Base-by-base conservation (phyloP, 164 flowering plant genomes). In the Warburgia ugandensis region DNA sequence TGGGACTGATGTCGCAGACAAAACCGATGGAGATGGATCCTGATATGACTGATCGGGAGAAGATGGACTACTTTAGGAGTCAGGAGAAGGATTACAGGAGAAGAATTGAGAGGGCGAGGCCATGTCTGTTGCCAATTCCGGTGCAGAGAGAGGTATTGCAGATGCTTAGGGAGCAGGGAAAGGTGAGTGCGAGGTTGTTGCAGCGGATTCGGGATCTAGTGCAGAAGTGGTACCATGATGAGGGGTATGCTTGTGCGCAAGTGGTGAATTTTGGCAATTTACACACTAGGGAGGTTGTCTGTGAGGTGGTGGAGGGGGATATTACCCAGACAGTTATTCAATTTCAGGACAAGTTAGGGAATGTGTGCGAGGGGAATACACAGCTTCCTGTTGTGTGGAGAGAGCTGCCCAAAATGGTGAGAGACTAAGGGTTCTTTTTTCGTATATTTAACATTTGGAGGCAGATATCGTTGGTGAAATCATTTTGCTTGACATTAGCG, bases 231-330 rank as follows among this genome's bases (percentile, higher is more conserved):
- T 94, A 94, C 58, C 86, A 84, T 14, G 97, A 89, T 22, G 88
- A 94, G 45, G 99, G 99, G 45, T 89, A 94, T 51, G 97, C 92
- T 0, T 89, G 94, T 41, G 99, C 97, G 0, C 96, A 89, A 58
- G 97, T 94, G 11, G 96, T 86, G 48, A 94, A 89, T 71, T 89
- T 94, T 52, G 99, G 99, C 50, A 89, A 94, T 58, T 68, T 94
- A 79, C 86, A 89, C 57, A 94, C 99, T 0, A 76, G 73, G 50
- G 96, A 94, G 64, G 90, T 94, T 6, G 96, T 89, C n/a, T 94
- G 99, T 52, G 99, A 94, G 78, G 97, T 94, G 29, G 95, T 84
- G 54, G 99, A 94, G 62, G 99, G 99, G 27, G 99, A 94, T 64
- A 77, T 92, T 52, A 88, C 98, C 0, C 84, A 84, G 63, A 8